Evolutionary conservation across 306 rosid species (phyloP).

Genomic region (Glycine latifolia): DNA sequence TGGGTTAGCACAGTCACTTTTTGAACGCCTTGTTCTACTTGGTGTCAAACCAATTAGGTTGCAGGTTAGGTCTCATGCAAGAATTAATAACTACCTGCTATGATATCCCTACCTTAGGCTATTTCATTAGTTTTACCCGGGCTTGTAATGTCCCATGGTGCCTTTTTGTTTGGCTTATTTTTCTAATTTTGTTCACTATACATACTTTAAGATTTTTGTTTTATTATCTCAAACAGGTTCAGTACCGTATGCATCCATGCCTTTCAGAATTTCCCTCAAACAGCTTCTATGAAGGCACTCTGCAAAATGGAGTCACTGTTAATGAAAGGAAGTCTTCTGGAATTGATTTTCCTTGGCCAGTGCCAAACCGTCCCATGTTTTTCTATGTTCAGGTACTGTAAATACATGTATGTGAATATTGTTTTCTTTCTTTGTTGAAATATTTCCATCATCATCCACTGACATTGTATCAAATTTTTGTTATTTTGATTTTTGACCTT

Average conservation of each 20-base stretch:
- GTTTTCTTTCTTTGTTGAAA: slow-evolving; percentile 25
- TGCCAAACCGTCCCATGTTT: slow-evolving; percentile 98
- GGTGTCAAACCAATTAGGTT: slow-evolving; percentile 98
- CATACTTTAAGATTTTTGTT: not conserved
- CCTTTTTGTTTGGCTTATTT: slow-evolving; percentile 8
- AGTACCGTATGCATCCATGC: slow-evolving; percentile 99
- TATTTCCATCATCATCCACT: not conserved
- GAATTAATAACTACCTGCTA: not conserved
- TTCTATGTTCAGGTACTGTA: slow-evolving; percentile 92
- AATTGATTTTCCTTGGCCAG: slow-evolving; percentile 99
- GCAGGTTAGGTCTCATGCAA: slow-evolving; percentile 67
- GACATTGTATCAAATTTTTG: not conserved
- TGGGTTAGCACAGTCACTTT: slow-evolving; percentile 96
- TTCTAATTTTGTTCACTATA: slow-evolving; percentile 11
- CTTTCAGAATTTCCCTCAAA: slow-evolving; percentile 98
- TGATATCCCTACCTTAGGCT: slow-evolving; percentile 2
- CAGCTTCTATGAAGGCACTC: slow-evolving; percentile 98
- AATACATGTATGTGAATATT: not conserved
- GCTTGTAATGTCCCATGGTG: slow-evolving; percentile 13
- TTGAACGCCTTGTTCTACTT: slow-evolving; percentile 96
- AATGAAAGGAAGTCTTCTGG: slow-evolving; percentile 95
- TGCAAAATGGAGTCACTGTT: slow-evolving; percentile 97
- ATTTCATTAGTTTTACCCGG: slow-evolving; percentile 7
- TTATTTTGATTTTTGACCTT: slow-evolving; percentile 4
- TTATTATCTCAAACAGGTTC: slow-evolving; percentile 70